phyloP scores from a whole-genome alignment of 163 green algal genomes.

The Volvox carteri region DNA sequence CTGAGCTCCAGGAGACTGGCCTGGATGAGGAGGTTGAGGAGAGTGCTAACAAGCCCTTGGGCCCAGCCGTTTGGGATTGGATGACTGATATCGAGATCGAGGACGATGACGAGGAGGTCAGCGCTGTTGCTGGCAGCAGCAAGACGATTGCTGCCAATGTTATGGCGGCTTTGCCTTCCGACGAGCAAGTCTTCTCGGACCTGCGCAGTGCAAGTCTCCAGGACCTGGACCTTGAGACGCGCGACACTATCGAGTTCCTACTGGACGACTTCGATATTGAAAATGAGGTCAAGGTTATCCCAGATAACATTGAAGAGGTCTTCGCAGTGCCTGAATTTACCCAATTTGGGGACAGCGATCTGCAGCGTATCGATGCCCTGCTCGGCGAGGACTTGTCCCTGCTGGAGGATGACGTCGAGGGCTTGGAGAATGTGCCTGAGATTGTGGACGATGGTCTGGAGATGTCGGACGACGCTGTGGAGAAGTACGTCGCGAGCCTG shows the following conservation, averaged over 20 bases:
- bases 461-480: conserved; percentile 38
- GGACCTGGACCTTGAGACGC: conserved; percentile 53
- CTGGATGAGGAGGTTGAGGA: conserved; percentile 62
- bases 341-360: conserved; percentile 15
- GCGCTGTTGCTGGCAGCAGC: background rate
- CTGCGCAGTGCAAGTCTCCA: conserved; percentile 51
- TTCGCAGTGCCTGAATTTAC: conserved; percentile 38
- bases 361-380: conserved; percentile 46
- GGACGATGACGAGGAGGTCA: conserved; percentile 40
- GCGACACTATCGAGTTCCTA: conserved; percentile 63
- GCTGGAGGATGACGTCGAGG: conserved; percentile 37
- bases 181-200: conserved; percentile 60
- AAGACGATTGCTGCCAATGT: conserved; percentile 18
- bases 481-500: conserved; percentile 47
- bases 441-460: conserved; percentile 38
- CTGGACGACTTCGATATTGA: conserved; percentile 60
- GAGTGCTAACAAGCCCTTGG: background rate
- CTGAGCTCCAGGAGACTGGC: conserved; percentile 61
- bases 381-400: conserved; percentile 39
- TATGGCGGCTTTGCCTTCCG: conserved; percentile 29
- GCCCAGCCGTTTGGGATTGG: conserved; percentile 61
- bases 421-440: background rate
- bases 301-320: conserved; percentile 27
- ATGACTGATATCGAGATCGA: conserved; percentile 46
- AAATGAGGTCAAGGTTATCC: conserved; percentile 59